A percentile compares a stretch with the other conserved stretches of the same genome.
phyloP scores from a whole-genome alignment of 1,284 basidiomycete genomes.

The Fistulinella cinereoalba region DNA sequence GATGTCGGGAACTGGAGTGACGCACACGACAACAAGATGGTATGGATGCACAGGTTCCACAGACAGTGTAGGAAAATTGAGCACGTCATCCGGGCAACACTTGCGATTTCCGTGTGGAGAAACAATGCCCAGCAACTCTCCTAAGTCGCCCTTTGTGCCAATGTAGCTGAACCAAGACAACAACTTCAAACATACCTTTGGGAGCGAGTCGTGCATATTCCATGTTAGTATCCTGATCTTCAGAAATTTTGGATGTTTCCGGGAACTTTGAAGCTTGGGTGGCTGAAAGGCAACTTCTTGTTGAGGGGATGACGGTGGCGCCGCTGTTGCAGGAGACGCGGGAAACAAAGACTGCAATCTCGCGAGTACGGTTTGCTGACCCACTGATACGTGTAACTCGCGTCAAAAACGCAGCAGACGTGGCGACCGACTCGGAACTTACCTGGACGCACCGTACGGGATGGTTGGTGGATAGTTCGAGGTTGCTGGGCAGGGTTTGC shows the following conservation, averaged over 20 bases:
- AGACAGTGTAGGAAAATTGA: conserved; percentile 49
- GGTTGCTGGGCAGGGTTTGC: conserved; percentile 18
- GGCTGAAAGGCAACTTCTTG: conserved; percentile 19
- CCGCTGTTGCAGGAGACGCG: conserved; percentile 19
- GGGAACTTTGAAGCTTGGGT: conserved; percentile 26
- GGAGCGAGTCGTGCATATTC: conserved; percentile 80
- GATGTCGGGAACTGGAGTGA: conserved; percentile 11
- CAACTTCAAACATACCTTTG: conserved; percentile 49
- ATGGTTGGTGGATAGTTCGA: conserved; percentile 13
- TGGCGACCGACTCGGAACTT: conserved; percentile 3
- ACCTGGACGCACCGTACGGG: conserved; percentile 27
- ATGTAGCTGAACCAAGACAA: conserved; percentile 3
- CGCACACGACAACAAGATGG: conserved; percentile 76
- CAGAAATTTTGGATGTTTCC: conserved; percentile 40
- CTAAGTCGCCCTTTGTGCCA: conserved; percentile 61
- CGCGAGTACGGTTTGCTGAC: conserved; percentile 40
- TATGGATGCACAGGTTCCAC: conserved; percentile 65
- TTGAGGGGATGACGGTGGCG: conserved; percentile 16
- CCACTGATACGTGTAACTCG: conserved; percentile 11
- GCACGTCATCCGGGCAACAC: conserved; percentile 21
- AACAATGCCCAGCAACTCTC: conserved; percentile 69
- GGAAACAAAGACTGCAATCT: conserved; percentile 46
- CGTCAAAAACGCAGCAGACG: conserved; percentile 3
- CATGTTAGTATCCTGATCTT: conserved; percentile 55
- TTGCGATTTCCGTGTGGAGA: conserved; percentile 44